phyloP scores from a whole-genome alignment of 495 filamentous ascomycete genomes.

The Astrothelium macrocarpum region DNA sequence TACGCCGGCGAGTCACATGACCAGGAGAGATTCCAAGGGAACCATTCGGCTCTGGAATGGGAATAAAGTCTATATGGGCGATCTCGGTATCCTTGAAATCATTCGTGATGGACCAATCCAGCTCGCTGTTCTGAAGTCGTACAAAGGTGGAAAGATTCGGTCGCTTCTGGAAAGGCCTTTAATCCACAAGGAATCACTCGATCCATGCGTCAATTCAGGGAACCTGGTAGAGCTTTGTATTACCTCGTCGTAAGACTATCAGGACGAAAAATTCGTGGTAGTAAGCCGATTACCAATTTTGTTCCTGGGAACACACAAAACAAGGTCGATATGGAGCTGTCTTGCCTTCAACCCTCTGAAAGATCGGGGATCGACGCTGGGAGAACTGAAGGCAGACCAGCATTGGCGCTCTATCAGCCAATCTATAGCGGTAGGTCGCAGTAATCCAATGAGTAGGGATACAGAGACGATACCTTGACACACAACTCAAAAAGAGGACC shows the following conservation, averaged over 20 bases:
- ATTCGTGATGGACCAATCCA: not conserved
- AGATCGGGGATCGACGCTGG: too few relatives aligned
- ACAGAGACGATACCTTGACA: too few relatives aligned
- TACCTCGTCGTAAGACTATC: not conserved
- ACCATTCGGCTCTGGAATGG: not conserved
- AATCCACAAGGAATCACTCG: not conserved
- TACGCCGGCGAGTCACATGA: not conserved
- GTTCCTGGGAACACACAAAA: too few relatives aligned
- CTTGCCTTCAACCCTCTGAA: too few relatives aligned
- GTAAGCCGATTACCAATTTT: too few relatives aligned
- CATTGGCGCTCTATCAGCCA: too few relatives aligned
- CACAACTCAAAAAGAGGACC: too few relatives aligned
- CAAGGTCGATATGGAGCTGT: too few relatives aligned
- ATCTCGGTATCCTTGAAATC: constrained; percentile 1
- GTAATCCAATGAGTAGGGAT: too few relatives aligned
- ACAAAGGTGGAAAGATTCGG: not conserved
- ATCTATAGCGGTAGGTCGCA: too few relatives aligned
- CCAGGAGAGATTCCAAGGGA: not conserved
- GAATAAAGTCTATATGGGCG: not conserved
- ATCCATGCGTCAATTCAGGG: not conserved
- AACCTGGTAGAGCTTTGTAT: not conserved
- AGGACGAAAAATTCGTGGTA: too few relatives aligned
- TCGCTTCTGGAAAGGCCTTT: not conserved
- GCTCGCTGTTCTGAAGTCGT: not conserved
- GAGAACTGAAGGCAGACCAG: too few relatives aligned